phyloP scores from a whole-genome alignment of 768 basidiomycete genomes.

The Phanerochaete carnosa region DNA sequence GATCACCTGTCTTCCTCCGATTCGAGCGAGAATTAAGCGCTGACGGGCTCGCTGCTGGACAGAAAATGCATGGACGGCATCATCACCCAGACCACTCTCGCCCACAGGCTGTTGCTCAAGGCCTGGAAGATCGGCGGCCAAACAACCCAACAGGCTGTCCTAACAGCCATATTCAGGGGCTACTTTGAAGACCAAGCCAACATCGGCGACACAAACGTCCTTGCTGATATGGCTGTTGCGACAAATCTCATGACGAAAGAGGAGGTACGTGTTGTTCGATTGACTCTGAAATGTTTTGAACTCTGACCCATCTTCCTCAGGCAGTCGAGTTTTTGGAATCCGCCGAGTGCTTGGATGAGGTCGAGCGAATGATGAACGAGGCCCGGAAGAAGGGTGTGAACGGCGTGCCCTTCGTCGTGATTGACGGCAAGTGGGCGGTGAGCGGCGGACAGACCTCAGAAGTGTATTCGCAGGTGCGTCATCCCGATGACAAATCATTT shows the following conservation, averaged over 20 bases:
- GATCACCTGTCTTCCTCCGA: neutral
- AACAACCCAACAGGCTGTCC: conserved; percentile 50
- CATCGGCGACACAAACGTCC: conserved; percentile 53
- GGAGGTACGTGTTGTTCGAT: conserved; percentile 44
- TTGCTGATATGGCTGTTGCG: conserved; percentile 56
- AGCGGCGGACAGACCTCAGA: conserved; percentile 72
- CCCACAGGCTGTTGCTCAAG: conserved; percentile 70
- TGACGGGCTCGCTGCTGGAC: neutral
- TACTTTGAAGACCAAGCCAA: conserved; percentile 65
- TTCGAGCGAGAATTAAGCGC: neutral
- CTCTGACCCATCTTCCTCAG: conserved; percentile 29
- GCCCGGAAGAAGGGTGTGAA: conserved; percentile 67
- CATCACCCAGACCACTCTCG: conserved; percentile 62
- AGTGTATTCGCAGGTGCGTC: conserved; percentile 61
- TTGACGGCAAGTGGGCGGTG: conserved; percentile 76
- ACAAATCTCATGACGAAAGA: conserved; percentile 54
- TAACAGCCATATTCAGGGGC: conserved; percentile 60
- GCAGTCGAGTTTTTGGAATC: conserved; percentile 62
- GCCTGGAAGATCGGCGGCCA: conserved; percentile 64
- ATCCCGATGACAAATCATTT: neutral
- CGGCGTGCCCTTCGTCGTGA: conserved; percentile 78
- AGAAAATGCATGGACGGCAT: conserved; percentile 55
- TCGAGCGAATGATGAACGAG: conserved; percentile 57
- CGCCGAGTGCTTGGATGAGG: conserved; percentile 61
- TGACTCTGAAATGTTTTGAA: neutral